Conservation (phyloP, 208 protist genomes). For the Trypanosoma cruzi region DNA sequence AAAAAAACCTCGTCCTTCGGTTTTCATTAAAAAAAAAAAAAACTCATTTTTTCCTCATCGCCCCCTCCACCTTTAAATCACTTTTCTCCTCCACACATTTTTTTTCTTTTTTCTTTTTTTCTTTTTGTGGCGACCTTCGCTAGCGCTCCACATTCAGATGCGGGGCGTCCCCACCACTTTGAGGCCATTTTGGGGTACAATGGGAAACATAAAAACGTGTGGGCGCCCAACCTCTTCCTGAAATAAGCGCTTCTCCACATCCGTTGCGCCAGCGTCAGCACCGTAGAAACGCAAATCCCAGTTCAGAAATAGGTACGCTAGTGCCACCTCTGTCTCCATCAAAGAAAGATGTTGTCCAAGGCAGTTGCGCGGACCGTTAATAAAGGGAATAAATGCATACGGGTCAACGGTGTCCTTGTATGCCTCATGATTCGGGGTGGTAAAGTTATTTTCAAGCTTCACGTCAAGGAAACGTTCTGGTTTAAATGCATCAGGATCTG, state of each 20-base stretch:
- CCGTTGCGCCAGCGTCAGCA: conserved; percentile 19
- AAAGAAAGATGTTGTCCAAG: conserved; percentile 91
- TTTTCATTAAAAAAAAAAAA: no score
- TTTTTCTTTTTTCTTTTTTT: conserved; percentile 14
- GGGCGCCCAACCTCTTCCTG: conserved; percentile 70
- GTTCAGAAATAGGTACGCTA: conserved; percentile 75
- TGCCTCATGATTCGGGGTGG: conserved; percentile 39
- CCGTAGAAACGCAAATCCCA: conserved; percentile 72
- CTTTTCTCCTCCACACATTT: background rate
- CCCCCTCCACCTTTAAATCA: background rate
- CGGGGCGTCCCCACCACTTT: conserved; percentile 56
- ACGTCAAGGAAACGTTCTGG: conserved; percentile 84
- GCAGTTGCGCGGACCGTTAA: conserved; percentile 93
- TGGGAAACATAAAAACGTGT: conserved; percentile 83
- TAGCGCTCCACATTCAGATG: conserved; percentile 11
- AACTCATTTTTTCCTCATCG: background rate
- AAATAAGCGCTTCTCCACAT: conserved; percentile 29
- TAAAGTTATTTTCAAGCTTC: conserved; percentile 81
- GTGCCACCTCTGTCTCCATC: conserved; percentile 85
- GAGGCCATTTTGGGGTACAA: conserved; percentile 79
- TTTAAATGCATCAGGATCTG: conserved; percentile 72
- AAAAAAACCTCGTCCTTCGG: no score
- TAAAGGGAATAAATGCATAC: conserved; percentile 92
- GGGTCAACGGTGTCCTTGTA: conserved; percentile 80
- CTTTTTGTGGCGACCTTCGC: conserved; percentile 2